Conservation (phyloP, 1,284 basidiomycete species). For the Cronartium quercuum region DNA sequence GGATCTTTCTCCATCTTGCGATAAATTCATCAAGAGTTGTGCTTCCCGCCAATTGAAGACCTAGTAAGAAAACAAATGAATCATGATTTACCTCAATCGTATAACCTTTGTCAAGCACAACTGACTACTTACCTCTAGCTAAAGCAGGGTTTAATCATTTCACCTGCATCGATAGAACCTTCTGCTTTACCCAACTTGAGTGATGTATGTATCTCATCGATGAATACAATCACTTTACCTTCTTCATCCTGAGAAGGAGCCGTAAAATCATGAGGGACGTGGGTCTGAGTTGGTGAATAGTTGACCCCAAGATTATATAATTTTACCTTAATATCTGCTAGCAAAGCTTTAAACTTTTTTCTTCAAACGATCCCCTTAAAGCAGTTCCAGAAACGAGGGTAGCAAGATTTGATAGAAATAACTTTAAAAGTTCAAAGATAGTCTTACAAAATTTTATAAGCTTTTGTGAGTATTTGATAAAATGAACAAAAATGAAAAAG, state of each 20-base stretch:
- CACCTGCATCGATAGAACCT: constrained; percentile 81
- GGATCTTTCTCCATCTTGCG: constrained; percentile 87
- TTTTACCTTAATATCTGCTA: constrained; percentile 80
- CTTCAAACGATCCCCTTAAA: constrained; percentile 82
- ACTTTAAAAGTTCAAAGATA: constrained; percentile 55
- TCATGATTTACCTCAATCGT: constrained; percentile 27
- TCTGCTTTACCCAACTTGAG: constrained; percentile 85
- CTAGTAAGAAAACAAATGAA: constrained; percentile 63
- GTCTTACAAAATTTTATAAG: not conserved
- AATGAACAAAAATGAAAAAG: not conserved
- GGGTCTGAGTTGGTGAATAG: not conserved
- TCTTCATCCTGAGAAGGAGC: constrained; percentile 50
- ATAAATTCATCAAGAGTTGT: constrained; percentile 81
- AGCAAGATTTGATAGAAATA: constrained; percentile 65
- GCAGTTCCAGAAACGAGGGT: constrained; percentile 78
- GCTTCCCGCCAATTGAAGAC: constrained; percentile 76
- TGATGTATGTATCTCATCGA: constrained; percentile 76
- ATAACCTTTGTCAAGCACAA: not conserved
- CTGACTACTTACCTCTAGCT: constrained; percentile 8
- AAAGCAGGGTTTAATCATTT: constrained; percentile 72
- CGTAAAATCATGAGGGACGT: too few relatives aligned
- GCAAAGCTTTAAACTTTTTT: constrained; percentile 79
- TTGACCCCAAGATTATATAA: not conserved
- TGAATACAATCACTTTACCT: constrained; percentile 64
- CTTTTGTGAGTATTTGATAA: not conserved